phyloP scores from a whole-genome alignment of 2,329 filamentous ascomycete species.

The Verticillium albo-atrum region DNA sequence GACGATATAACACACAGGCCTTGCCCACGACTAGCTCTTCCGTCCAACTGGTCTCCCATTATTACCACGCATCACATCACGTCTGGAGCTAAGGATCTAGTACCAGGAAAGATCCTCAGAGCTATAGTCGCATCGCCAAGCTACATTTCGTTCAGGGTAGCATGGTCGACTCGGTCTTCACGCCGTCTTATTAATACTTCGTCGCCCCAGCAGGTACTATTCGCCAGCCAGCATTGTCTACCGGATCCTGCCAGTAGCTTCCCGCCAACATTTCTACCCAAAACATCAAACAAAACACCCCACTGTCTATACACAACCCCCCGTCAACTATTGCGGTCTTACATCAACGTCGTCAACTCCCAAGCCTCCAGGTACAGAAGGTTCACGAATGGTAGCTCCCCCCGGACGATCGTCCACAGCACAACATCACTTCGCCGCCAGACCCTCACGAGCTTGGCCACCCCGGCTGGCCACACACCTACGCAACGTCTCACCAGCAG shows the following conservation, averaged over 20 bases:
- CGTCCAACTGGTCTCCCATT: conserved; percentile 20
- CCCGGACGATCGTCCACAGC: conserved; percentile 12
- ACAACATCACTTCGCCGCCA: conserved; percentile 9
- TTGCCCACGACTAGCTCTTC: conserved; percentile 27
- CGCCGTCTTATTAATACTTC: conserved; percentile 11
- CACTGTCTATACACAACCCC: neutral
- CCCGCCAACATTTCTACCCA: conserved; percentile 2
- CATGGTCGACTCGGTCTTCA: conserved; percentile 11
- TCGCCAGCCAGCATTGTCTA: conserved; percentile 8
- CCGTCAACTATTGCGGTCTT: neutral
- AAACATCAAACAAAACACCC: neutral
- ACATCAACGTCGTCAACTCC: neutral
- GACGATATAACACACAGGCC: conserved; percentile 40
- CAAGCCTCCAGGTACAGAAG: neutral
- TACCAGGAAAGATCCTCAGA: conserved; percentile 18
- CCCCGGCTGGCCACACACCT: conserved; percentile 18
- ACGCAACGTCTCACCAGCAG: conserved; percentile 12
- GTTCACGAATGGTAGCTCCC: conserved; percentile 25
- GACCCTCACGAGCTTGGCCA: conserved; percentile 8
- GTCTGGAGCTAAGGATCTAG: neutral
- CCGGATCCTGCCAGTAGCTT: conserved; percentile 7
- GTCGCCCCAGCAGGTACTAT: conserved; percentile 1
- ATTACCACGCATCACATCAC: neutral
- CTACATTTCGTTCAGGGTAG: conserved; percentile 7
- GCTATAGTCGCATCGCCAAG: conserved; percentile 11